phyloP scores from a whole-genome alignment of 352 stramenopile species.

The Pythium periplocum region DNA sequence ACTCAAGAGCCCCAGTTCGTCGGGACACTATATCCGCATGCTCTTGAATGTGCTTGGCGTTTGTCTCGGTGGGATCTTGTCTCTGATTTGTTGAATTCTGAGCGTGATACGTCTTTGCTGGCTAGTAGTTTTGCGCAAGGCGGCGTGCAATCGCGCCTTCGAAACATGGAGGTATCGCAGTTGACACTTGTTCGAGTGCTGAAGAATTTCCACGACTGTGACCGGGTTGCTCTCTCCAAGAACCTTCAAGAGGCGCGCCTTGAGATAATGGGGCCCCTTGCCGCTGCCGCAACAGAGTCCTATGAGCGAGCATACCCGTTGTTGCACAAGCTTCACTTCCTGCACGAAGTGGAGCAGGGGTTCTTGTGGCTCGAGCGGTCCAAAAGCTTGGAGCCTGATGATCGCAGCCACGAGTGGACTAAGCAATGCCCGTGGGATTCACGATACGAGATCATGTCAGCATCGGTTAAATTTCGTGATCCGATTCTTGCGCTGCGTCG shows the following conservation, averaged over 20 bases:
- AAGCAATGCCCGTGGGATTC: conserved; percentile 62
- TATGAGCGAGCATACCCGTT: conserved; percentile 41
- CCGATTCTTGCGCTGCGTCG: conserved; percentile 79
- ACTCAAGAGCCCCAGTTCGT: conserved; percentile 75
- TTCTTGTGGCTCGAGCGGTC: conserved; percentile 15
- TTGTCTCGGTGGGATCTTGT: conserved; percentile 81
- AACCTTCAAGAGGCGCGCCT: conserved; percentile 53
- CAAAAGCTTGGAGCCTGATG: conserved; percentile 3
- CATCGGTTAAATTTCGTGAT: conserved; percentile 80
- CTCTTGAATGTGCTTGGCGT: conserved; percentile 82
- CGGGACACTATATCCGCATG: conserved; percentile 73
- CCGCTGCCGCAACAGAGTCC: conserved; percentile 36
- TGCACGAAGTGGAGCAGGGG: conserved; percentile 40
- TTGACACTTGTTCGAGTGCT: conserved; percentile 79
- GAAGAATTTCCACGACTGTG: conserved; percentile 58
- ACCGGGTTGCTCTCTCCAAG: conserved; percentile 48
- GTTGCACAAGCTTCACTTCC: conserved; percentile 38
- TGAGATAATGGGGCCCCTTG: conserved; percentile 38
- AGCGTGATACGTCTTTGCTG: conserved; percentile 65
- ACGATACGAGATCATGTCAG: conserved; percentile 63
- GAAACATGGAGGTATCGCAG: conserved; percentile 66
- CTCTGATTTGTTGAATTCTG: conserved; percentile 62
- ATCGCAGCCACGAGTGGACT: conserved; percentile 31
- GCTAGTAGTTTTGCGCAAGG: conserved; percentile 23
- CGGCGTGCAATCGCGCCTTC: conserved; percentile 37